phyloP scores from a whole-genome alignment of 768 basidiomycete species.

The Russula griseocarnosa region DNA sequence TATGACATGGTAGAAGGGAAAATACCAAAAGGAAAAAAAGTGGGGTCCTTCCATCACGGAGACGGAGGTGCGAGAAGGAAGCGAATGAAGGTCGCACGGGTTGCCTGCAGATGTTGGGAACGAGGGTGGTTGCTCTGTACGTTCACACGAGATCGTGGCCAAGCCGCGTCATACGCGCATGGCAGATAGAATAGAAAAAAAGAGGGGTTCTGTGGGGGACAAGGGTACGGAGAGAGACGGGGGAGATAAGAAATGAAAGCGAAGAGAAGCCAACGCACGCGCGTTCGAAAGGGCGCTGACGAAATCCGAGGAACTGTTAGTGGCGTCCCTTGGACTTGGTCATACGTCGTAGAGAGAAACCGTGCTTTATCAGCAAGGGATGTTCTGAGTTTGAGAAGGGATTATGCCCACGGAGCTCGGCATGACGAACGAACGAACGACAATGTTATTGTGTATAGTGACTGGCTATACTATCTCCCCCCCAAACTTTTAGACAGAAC shows the following conservation, averaged over 20 bases:
- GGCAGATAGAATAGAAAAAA: neutral
- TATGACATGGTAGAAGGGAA: constrained; percentile 4
- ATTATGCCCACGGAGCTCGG: neutral
- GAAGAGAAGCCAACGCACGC: constrained; percentile 6
- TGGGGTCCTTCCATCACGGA: constrained; percentile 1
- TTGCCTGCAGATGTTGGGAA: constrained; percentile 1
- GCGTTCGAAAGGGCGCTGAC: neutral
- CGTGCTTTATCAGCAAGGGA: neutral
- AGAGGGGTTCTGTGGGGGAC: neutral
- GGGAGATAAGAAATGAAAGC: constrained; percentile 17
- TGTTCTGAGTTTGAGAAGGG: neutral
- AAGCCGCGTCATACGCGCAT: constrained; percentile 2
- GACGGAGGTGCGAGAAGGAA: constrained; percentile 2
- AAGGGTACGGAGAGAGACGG: neutral
- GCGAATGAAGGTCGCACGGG: neutral
- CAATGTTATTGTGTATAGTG: neutral
- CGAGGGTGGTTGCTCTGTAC: constrained; percentile 15
- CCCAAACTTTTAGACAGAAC: neutral
- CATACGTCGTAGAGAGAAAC: neutral
- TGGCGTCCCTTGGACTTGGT: neutral
- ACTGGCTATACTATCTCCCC: too few species aligned
- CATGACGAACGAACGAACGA: constrained; percentile 4
- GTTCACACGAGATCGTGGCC: constrained; percentile 6
- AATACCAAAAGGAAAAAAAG: neutral
- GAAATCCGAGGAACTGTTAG: constrained; percentile 7